Evolutionary conservation across 805 yeast genomes (phyloP), one percentile per base, ranked within the genome.

Genomic region (Lipomyces sp.): DNA sequence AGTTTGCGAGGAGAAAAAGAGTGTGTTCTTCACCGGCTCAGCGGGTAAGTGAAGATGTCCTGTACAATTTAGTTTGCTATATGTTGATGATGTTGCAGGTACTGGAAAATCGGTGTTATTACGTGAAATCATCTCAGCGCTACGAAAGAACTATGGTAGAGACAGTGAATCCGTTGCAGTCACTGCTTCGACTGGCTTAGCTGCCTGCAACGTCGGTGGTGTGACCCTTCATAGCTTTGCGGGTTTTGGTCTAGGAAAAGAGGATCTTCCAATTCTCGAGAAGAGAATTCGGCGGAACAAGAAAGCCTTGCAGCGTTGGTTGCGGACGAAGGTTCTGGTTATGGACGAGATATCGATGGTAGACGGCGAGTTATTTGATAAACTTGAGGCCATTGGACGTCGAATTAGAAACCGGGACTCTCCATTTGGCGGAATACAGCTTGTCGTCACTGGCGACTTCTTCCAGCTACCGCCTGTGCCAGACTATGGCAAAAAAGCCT

Each of bases 341-440:
- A 84, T 95, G 65, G 99, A 95, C 79, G 99, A 95, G 78, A 84
- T 95, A 2, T 93, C 98, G 0, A 95, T 95, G 99, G 85, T 95
- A 64, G 96, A 92, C 74, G 96, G 92, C 0, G 80, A 74, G 1
- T 81, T 94, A 59, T 84, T 95, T 69, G 89, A 89, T 57, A 92
- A 92, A 73, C 80, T 95, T 60, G 90, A 92, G 67, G 78, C 75
- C 10, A 78, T 94, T 48, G 98, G 95, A 0, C 82, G 88, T 70
- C 73, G 73, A 0, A 61, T 89, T 2, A 77, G 90, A 4, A 82
- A 88, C 50, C 80, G 78, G 30, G 76, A 80, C 13, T 71, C 70
- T 59, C 97, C 98, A 0, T 95, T 95, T 81, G 99, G 99, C 4
- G 99, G 99, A 0, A 88, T 95, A 55, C 99, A 95, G 74, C 72